Evolutionary conservation across 805 yeast genomes (phyloP).

Genomic region (Cyberlindnera mycetangii): DNA sequence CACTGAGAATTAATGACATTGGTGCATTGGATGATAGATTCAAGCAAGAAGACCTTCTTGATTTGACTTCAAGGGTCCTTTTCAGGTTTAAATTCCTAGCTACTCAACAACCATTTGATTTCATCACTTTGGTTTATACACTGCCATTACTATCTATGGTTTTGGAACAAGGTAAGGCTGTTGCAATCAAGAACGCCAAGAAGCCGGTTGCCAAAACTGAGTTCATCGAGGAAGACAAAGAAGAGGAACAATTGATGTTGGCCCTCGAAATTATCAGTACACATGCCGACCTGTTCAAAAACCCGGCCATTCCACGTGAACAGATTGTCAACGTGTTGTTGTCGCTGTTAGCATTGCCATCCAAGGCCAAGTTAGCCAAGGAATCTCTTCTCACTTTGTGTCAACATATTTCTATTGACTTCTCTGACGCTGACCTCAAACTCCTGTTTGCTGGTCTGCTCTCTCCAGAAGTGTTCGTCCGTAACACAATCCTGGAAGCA

Average conservation of each 20-base stretch:
- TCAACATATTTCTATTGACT: constrained; percentile 68
- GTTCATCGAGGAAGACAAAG: constrained; percentile 78
- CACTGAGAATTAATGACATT: constrained; percentile 53
- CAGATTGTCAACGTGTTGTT: constrained; percentile 61
- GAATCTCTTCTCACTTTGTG: constrained; percentile 79
- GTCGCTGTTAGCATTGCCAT: constrained; percentile 65
- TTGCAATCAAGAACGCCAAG: constrained; percentile 49
- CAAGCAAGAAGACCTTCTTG: constrained; percentile 49
- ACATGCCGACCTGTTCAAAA: constrained; percentile 67
- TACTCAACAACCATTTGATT: constrained; percentile 69
- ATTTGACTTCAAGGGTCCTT: constrained; percentile 60
- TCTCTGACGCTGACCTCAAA: constrained; percentile 52
- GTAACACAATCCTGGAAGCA: constrained; percentile 76
- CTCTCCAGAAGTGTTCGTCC: constrained; percentile 65
- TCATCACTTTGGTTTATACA: constrained; percentile 64
- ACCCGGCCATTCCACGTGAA: constrained; percentile 64
- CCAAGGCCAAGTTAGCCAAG: constrained; percentile 77
- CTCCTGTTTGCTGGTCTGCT: constrained; percentile 55
- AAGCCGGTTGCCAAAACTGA: constrained; percentile 58
- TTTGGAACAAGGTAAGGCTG: constrained; percentile 60
- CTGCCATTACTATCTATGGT: constrained; percentile 73
- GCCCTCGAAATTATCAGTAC: constrained; percentile 71
- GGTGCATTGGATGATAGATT: constrained; percentile 43
- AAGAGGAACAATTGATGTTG: constrained; percentile 79
- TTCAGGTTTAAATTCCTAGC: constrained; percentile 73